Conservation (phyloP, 2,329 filamentous ascomycete species). For the Thielaviopsis euricoi region DNA sequence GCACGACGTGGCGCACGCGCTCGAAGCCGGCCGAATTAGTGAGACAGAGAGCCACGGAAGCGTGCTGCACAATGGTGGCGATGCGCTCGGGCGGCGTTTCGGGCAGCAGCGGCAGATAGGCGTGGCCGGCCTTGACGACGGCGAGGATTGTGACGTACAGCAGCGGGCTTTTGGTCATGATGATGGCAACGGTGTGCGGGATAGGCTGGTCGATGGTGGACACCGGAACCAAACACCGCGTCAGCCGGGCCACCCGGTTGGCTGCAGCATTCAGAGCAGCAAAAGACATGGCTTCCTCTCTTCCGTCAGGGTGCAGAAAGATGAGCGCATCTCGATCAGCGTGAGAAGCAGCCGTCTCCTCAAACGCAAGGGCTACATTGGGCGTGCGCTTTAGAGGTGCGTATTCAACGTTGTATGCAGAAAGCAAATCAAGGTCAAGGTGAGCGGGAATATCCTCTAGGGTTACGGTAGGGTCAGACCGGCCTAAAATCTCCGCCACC, state of each 20-base stretch:
- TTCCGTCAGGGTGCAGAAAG: constrained; percentile 28
- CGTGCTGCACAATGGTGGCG: constrained; percentile 43
- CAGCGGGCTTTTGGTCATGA: constrained; percentile 59
- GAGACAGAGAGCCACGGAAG: constrained; percentile 31
- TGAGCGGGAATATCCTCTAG: neutral
- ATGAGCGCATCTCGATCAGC: constrained; percentile 45
- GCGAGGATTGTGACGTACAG: constrained; percentile 63
- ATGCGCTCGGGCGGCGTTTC: constrained; percentile 49
- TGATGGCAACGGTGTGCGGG: constrained; percentile 39
- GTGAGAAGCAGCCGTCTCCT: constrained; percentile 28
- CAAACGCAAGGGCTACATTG: constrained; percentile 37
- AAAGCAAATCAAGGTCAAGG: constrained; percentile 23
- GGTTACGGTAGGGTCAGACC: constrained; percentile 15
- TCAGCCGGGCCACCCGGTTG: constrained; percentile 40
- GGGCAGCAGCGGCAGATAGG: constrained; percentile 64
- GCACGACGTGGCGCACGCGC: constrained; percentile 10
- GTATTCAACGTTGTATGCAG: constrained; percentile 30
- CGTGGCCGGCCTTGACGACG: constrained; percentile 56
- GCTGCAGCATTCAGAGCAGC: constrained; percentile 43
- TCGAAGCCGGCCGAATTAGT: constrained; percentile 19
- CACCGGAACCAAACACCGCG: constrained; percentile 1
- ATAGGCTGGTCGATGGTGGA: too few relatives aligned
- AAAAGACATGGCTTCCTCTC: constrained; percentile 41
- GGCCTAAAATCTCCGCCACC: constrained; percentile 19
- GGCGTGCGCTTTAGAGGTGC: constrained; percentile 19